Conservation (phyloP, 495 filamentous ascomycete genomes). For the Trichoderma asperelloides region DNA sequence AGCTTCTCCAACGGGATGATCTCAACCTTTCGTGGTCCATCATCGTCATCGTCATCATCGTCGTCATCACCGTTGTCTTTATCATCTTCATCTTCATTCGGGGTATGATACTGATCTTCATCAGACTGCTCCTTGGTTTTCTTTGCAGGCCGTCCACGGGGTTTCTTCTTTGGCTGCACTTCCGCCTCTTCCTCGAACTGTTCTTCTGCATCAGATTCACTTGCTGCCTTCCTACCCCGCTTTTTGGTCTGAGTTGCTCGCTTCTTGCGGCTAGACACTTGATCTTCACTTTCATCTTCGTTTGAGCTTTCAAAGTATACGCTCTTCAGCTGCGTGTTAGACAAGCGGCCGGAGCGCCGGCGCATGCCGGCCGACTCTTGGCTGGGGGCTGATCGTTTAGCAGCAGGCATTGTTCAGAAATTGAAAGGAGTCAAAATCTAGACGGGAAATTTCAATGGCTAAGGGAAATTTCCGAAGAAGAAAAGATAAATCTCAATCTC, state of each 20-base stretch:
- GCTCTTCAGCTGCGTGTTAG: conserved; percentile 9
- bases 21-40: conserved; percentile 28
- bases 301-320: conserved; percentile 8
- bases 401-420: not conserved
- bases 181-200: not conserved
- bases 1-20: conserved; percentile 65
- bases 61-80: conserved; percentile 16
- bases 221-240: not conserved
- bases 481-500: not conserved
- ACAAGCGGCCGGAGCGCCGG: conserved; percentile 9
- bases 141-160: not conserved
- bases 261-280: not conserved
- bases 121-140: conserved; percentile 3
- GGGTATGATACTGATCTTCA: conserved; percentile 14
- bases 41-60: conserved; percentile 26
- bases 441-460: not conserved
- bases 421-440: not conserved
- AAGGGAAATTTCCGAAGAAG: not conserved
- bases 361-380: not conserved
- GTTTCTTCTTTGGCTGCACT: not conserved
- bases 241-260: not conserved
- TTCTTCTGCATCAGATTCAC: not conserved
- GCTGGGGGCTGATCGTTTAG: not conserved
- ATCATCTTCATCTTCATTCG: conserved; percentile 8
- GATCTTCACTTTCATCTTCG: not conserved